Base-by-base conservation (phyloP, 164 flowering plant genomes). In the Annona cherimola region DNA sequence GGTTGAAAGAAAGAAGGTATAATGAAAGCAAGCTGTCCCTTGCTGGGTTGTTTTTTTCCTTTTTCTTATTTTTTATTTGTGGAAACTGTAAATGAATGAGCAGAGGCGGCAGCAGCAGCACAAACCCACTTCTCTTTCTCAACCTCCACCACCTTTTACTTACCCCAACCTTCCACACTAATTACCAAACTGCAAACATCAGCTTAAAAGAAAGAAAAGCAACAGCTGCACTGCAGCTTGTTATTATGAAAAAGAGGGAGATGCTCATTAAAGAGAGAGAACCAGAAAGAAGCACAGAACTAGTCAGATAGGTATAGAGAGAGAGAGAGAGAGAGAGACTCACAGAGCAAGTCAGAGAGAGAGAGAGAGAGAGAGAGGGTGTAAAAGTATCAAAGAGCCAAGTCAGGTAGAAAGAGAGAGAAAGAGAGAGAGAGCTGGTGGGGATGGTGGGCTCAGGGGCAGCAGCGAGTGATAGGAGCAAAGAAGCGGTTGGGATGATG, bases 401-500 rank as follows among this genome's bases (percentile, higher is more conserved):
- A 62, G 68, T 46, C 42, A 26, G 40, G 12, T 26, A 68, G 54
- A 70, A 68, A 74, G 57, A 77, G 69, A 66, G 74, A 78, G 71
- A 80, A 74, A 76, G 78, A 63, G 72, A 62, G 66, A 74, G 68
- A 78, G 79, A 69, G 65, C 68, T 76, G 70, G 75, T 79, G 81
- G 81, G 82, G 76, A 92, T 90, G 96, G 93, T 90, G 96, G 96
- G 96, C 92, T 87, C 91, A 14, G 74, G 50, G 50, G 68, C 61
- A 54, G 45, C 42, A 42, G 69, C 19, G 43, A 43, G 60, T 79
- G 92, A 88, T 76, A 94, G 97, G 73, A 92, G 96, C 96, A 94
- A 92, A 88, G 98, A 94, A 84, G 98, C 97, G 11, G 97, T 94
- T 77, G 97, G 98, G 87, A 94, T 94, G 98, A 90, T 94, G 97